Evolutionary conservation across 1,284 basidiomycete genomes (phyloP).

Genomic region (Austroboletus niveus): DNA sequence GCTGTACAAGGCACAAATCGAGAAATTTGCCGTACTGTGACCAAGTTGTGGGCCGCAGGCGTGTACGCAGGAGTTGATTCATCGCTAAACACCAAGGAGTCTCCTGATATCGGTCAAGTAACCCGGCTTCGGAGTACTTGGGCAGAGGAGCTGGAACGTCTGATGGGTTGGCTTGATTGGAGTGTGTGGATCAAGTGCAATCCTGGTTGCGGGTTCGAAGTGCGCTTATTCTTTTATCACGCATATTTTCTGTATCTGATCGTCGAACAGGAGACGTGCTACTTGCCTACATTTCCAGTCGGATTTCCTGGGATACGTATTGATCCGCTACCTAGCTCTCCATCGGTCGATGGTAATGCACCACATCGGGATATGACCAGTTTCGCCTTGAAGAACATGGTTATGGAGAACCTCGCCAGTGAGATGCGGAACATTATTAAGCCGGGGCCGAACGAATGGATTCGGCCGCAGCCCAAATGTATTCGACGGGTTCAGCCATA

Average conservation of each 20-base stretch:
- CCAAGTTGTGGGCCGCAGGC: constrained; percentile 41
- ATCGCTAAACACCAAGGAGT: constrained; percentile 1
- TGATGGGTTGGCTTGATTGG: constrained; percentile 45
- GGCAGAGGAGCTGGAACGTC: constrained; percentile 20
- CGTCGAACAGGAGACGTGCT: background rate
- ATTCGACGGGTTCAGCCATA: background rate
- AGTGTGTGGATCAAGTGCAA: constrained; percentile 38
- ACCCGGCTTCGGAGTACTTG: constrained; percentile 20
- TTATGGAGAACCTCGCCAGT: background rate
- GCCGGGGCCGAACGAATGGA: too few relatives aligned
- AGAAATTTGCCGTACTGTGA: constrained; percentile 48
- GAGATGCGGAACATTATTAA: background rate
- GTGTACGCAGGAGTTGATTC: too few relatives aligned
- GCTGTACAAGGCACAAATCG: constrained; percentile 35
- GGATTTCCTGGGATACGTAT: background rate
- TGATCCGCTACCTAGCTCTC: background rate
- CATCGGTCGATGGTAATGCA: background rate
- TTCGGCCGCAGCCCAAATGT: background rate
- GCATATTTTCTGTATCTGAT: too few relatives aligned
- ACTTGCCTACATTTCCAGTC: background rate
- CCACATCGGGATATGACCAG: background rate
- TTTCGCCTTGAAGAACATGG: background rate
- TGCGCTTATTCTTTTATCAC: constrained; percentile 12
- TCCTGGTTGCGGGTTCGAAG: constrained; percentile 35
- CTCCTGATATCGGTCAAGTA: background rate